phyloP scores from a whole-genome alignment of 306 rosid genomes.

The Phaseolus lunatus region DNA sequence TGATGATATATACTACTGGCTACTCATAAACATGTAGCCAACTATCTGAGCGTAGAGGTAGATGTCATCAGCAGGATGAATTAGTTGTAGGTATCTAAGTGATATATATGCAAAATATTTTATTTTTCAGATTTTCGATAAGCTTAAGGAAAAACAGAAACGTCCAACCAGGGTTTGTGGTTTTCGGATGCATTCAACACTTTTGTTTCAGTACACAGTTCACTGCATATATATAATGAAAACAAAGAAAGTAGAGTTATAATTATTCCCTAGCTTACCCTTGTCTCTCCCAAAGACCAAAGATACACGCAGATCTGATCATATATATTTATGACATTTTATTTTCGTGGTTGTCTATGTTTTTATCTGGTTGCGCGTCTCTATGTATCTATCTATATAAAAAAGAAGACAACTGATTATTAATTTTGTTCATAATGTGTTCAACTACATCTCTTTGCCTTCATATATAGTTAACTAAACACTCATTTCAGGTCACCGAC shows the following conservation, averaged over 20 bases:
- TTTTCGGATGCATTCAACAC: background rate
- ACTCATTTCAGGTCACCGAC: background rate
- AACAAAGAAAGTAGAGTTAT: background rate
- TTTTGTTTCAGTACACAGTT: constrained; percentile 9
- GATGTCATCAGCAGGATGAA: constrained; percentile 24
- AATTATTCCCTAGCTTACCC: too few species aligned
- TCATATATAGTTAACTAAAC: background rate
- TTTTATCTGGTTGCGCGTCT: too few species aligned
- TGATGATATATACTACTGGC: constrained; percentile 42
- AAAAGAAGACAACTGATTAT: too few species aligned
- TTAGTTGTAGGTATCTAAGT: constrained; percentile 31
- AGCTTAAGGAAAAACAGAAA: background rate
- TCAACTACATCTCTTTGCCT: background rate
- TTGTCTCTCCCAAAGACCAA: too few species aligned
- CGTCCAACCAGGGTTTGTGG: constrained; percentile 1
- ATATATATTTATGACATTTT: too few species aligned
- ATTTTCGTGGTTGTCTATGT: too few species aligned
- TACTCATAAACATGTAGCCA: constrained; percentile 50
- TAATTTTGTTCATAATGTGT: too few species aligned
- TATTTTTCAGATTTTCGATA: background rate
- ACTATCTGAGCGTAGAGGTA: constrained; percentile 37
- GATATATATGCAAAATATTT: background rate
- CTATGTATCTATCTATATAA: too few species aligned
- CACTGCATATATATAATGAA: constrained; percentile 9
- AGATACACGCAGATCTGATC: too few species aligned